Evolutionary conservation across 1,284 basidiomycete species (phyloP), one percentile per base, ranked within the genome.

Genomic region (Psilocybe mexicana): DNA sequence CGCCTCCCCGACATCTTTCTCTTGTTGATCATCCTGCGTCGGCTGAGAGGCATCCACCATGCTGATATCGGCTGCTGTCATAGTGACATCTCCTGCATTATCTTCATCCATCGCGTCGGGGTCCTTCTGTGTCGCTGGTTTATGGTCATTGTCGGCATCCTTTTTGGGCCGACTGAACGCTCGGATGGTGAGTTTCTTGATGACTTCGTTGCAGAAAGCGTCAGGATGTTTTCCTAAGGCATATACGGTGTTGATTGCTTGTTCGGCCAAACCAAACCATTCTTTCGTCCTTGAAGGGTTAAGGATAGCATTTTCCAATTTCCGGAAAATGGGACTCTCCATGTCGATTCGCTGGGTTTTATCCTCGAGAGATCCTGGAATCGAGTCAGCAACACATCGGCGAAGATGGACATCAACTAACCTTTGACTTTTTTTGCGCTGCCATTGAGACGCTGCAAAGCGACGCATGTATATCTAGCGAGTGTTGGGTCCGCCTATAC

Each of bases 351-450:
- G 87, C 55, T 95, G 81, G 4, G 87, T 91, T 67, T 94, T 93
- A 76, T 98, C 93, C 25, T 87, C 78, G 12, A 98, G 82, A 0
- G 94, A 96, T 1, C 94, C 93, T 91, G 52, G 6, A 52, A 40
- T 11, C 36, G 11, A 26, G 46, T 52, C 3, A 36, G 50, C 33
- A 14, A 49, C 38, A 30, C 30, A 6, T 11, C 1, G 2, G 24
- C 33, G 30, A 6, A 2, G 7, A 24, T 6, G 18, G 58, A 7
- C 30, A 51, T 43, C 23, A 6, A 18, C 55, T 40, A 12, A 88
- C 93, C 96, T 79, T 99, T 99, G 65, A 99, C 87, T 72, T 98
- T 99, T 79, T 98, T 99, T 33, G 87, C 92, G 66, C 93, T 97
- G 0, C 97, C 97, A 49, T 93, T 93, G 14, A 99, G 79, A 0